A percentile compares a stretch with the other conserved stretches of the same genome.
Conservation (phyloP, 2,329 filamentous ascomycete genomes). For the Trematosphaeria pertusa region DNA sequence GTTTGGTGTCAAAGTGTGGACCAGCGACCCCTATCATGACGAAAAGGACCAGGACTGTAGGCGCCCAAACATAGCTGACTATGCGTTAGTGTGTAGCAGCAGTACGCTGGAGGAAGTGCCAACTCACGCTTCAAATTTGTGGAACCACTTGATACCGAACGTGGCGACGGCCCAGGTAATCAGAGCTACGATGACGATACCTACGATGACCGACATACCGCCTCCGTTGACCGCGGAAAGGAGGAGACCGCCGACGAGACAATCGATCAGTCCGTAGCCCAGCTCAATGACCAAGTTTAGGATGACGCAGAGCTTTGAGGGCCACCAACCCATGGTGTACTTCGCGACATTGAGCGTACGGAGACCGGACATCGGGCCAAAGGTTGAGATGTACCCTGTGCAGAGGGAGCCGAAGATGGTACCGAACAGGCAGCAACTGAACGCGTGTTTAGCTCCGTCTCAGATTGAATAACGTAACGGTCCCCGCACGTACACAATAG, state of each 20-base stretch:
- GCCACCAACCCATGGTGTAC: conserved; percentile 69
- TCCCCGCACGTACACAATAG: conserved; percentile 16
- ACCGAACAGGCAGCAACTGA: conserved; percentile 25
- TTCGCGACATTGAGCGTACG: conserved; percentile 49
- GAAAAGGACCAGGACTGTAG: conserved; percentile 31
- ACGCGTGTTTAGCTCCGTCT: neutral
- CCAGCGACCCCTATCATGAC: conserved; percentile 35
- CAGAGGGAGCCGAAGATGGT: conserved; percentile 30
- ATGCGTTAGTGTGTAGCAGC: no score
- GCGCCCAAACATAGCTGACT: conserved; percentile 32
- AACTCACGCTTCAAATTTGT: conserved; percentile 32
- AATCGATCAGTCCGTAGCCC: conserved; percentile 65
- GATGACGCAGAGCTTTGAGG: conserved; percentile 63
- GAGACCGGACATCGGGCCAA: conserved; percentile 26
- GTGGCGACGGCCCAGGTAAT: conserved; percentile 31
- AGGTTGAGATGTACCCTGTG: conserved; percentile 31
- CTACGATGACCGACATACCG: conserved; percentile 63
- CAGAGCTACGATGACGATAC: conserved; percentile 63
- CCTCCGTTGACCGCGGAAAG: conserved; percentile 65
- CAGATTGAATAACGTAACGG: neutral
- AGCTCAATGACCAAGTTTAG: conserved; percentile 64
- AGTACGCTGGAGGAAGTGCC: neutral
- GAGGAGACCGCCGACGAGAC: conserved; percentile 67
- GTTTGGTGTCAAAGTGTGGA: conserved; percentile 61
- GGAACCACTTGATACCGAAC: conserved; percentile 35